Conservation (phyloP, 345 rosid genomes). For the Corchorus olitorius region DNA sequence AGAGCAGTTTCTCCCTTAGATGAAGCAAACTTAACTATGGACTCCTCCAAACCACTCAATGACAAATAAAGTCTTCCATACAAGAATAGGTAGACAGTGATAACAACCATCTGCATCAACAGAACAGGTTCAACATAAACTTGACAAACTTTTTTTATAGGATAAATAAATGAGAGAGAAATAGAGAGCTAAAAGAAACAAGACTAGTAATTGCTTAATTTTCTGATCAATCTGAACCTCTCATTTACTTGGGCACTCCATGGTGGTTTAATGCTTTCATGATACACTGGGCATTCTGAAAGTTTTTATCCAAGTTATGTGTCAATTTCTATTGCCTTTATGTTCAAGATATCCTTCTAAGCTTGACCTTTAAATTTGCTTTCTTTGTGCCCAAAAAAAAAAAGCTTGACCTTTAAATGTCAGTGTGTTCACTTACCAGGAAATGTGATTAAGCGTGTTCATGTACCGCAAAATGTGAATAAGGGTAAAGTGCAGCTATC, state of each 20-base stretch:
- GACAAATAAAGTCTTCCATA: conserved; percentile 88
- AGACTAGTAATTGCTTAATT: not conserved
- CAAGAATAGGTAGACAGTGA: conserved; percentile 73
- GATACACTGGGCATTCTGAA: not conserved
- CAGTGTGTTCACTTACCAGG: not conserved
- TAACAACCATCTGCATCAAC: conserved; percentile 67
- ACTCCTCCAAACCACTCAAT: conserved; percentile 85
- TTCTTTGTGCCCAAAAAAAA: too few relatives aligned
- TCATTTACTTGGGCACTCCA: not conserved
- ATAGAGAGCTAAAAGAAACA: not conserved
- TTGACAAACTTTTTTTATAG: not conserved
- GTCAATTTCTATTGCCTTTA: not conserved
- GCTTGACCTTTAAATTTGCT: not conserved
- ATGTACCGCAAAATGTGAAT: not conserved
- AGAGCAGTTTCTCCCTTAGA: conserved; percentile 71
- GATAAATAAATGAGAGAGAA: too few relatives aligned
- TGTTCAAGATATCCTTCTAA: not conserved
- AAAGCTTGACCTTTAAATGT: not conserved
- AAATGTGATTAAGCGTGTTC: not conserved
- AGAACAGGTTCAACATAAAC: conserved; percentile 16
- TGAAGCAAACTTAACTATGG: conserved; percentile 67
- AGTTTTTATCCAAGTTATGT: not conserved
- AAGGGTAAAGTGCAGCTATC: not conserved
- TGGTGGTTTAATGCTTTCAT: not conserved
- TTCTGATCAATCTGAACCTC: not conserved